Evolutionary conservation across 768 basidiomycete genomes (phyloP), one percentile per base, ranked within the genome.

Genomic region (Pleurotus citrinopileatus): DNA sequence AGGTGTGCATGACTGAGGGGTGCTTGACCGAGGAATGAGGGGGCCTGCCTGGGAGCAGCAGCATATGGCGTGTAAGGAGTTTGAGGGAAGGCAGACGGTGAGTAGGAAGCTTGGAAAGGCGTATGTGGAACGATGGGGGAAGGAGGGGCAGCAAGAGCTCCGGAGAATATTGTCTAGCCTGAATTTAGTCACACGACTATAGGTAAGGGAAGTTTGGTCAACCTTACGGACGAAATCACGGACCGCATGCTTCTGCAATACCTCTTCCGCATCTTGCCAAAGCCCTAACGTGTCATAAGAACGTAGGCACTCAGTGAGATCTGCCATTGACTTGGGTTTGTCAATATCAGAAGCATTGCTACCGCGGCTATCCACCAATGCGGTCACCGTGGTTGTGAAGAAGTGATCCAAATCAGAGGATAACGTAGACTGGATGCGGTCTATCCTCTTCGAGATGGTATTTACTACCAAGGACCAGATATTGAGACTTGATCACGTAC

Each of bases 241-340:
- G 29, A 94, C 79, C 32, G 97, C 73, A 40, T 87, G 83, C 48
- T 73, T 74, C 53, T 87, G 76, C 47, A 98, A 70, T 15, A 97
- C 84, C 55, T 94, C 90, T 70, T 96, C 95, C 1, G 94, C 96
- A 58, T 91, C 86, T 61, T 83, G 73, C 90, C 91, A 94, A 6
- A 93, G 80, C 10, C 84, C 81, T 46, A 99, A 72, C 5, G 79
- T 67, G 59, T 94, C 89, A 62, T 95, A 95, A 2, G 88, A 88
- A 40, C 81, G 72, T 40, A 95, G 69, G 63, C 91, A 91, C 61
- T 94, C 91, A 1, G 80, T 82, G 51, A 94, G 66, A 59, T 94
- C 92, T 13, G 79, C 69, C 26, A 80, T 68, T 58, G 76, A 71
- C 58, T 86, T 89, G 9, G 73, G 73, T 61, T 78, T 85, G 58